Percentiles rank a stretch among this genome's conserved stretches.
phyloP scores from a whole-genome alignment of 805 yeast genomes.

The Wickerhamomyces rabaulensis region DNA sequence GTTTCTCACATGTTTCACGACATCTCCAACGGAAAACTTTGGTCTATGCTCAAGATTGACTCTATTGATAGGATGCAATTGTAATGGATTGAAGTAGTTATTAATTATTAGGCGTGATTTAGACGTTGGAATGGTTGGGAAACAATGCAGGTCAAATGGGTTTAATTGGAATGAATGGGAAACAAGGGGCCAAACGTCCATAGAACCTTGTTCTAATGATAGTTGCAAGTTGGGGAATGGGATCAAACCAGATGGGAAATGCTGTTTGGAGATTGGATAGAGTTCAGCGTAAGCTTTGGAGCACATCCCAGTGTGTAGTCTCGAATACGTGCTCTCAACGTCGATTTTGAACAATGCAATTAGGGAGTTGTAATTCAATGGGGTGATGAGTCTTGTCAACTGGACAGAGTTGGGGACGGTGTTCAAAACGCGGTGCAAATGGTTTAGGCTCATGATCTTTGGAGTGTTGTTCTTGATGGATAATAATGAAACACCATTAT shows the following conservation, averaged over 20 bases:
- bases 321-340: neutral
- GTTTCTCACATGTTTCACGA: neutral
- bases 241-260: neutral
- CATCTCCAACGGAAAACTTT: neutral
- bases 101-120: neutral
- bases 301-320: neutral
- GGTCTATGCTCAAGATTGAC: neutral
- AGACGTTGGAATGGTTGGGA: neutral
- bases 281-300: neutral
- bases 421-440: neutral
- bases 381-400: neutral
- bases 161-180: neutral
- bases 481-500: conserved; percentile 3
- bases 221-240: neutral
- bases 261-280: neutral
- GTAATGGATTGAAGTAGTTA: neutral
- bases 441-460: conserved; percentile 2
- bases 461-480: neutral
- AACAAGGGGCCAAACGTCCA: neutral
- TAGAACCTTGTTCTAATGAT: neutral
- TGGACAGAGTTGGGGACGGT: neutral
- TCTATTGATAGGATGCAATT: neutral
- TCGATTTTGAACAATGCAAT: neutral
- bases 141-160: neutral
- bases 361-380: neutral